Conservation (phyloP, 345 rosid species). For the Citrus medica region DNA sequence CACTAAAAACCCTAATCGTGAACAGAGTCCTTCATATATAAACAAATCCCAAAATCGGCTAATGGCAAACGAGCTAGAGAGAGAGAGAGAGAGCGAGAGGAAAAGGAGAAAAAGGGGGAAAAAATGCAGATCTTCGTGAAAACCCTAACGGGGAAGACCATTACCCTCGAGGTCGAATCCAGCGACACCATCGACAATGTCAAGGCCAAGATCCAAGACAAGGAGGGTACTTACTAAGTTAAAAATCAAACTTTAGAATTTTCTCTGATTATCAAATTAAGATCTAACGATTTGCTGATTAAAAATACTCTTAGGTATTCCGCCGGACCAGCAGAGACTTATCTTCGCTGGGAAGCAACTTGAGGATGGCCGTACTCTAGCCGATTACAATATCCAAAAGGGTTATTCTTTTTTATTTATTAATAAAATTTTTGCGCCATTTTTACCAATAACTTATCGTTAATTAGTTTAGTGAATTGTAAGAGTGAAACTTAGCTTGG, state of each 20-base stretch:
- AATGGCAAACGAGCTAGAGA: not conserved
- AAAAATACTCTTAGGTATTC: slow-evolving; percentile 28
- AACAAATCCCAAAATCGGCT: not conserved
- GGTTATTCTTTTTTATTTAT: slow-evolving; percentile 13
- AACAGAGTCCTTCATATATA: not conserved
- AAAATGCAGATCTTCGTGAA: slow-evolving; percentile 78
- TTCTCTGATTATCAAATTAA: not conserved
- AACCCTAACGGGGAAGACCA: slow-evolving; percentile 73
- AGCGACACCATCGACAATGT: slow-evolving; percentile 78
- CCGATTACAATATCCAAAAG: slow-evolving; percentile 52
- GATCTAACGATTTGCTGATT: slow-evolving; percentile 3
- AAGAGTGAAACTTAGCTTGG: not conserved
- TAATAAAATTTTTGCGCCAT: no score
- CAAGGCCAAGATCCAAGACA: slow-evolving; percentile 78
- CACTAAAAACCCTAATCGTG: slow-evolving; percentile 1
- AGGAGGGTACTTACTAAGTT: slow-evolving; percentile 41
- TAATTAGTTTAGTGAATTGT: not conserved
- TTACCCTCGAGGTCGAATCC: slow-evolving; percentile 71
- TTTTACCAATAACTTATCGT: not conserved
- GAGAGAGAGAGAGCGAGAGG: not conserved
- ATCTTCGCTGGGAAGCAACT: slow-evolving; percentile 57
- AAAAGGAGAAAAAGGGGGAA: not conserved
- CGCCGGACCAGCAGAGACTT: slow-evolving; percentile 56
- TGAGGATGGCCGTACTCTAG: slow-evolving; percentile 55
- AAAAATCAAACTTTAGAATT: not conserved